Evolutionary conservation across 1,284 basidiomycete species (phyloP).

Genomic region (Apiotrichum domesticum): DNA sequence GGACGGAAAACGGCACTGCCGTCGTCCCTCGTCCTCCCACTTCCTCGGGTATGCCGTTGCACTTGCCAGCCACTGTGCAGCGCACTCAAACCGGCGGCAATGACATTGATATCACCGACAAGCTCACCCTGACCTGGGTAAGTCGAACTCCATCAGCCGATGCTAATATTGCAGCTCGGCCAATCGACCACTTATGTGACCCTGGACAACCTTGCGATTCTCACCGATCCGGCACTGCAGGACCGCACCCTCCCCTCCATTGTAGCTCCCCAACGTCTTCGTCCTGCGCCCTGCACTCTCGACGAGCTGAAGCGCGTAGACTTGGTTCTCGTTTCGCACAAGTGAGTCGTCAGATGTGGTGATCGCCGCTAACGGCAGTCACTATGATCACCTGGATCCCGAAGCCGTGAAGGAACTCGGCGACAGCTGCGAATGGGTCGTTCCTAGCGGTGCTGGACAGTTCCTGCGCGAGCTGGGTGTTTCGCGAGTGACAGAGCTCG

Average conservation of each 20-base stretch:
- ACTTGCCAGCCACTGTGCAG: background rate
- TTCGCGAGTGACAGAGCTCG: slow-evolving; percentile 42
- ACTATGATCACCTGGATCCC: slow-evolving; percentile 46
- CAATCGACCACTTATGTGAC: slow-evolving; percentile 50
- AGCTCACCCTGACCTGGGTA: slow-evolving; percentile 42
- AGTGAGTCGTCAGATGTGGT: slow-evolving; percentile 27
- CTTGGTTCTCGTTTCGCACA: slow-evolving; percentile 49
- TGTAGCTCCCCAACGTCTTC: slow-evolving; percentile 46
- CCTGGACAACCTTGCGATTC: slow-evolving; percentile 48
- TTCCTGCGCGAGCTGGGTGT: slow-evolving; percentile 39
- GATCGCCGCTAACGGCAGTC: slow-evolving; percentile 21
- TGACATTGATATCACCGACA: slow-evolving; percentile 39
- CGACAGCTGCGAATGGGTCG: slow-evolving; percentile 43
- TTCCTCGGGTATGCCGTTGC: background rate
- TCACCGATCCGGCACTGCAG: slow-evolving; percentile 52
- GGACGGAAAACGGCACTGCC: no score
- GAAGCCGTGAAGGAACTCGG: slow-evolving; percentile 41
- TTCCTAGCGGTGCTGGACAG: slow-evolving; percentile 37
- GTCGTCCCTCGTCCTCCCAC: no score
- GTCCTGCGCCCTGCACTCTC: slow-evolving; percentile 46
- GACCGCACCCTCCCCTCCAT: slow-evolving; percentile 46
- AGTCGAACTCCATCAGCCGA: slow-evolving; percentile 4
- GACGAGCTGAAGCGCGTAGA: slow-evolving; percentile 47
- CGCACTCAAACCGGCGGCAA: slow-evolving; percentile 20
- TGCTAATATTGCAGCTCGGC: slow-evolving; percentile 36